Conservation (phyloP, 495 filamentous ascomycete genomes). For the Penicillium mononematosum region DNA sequence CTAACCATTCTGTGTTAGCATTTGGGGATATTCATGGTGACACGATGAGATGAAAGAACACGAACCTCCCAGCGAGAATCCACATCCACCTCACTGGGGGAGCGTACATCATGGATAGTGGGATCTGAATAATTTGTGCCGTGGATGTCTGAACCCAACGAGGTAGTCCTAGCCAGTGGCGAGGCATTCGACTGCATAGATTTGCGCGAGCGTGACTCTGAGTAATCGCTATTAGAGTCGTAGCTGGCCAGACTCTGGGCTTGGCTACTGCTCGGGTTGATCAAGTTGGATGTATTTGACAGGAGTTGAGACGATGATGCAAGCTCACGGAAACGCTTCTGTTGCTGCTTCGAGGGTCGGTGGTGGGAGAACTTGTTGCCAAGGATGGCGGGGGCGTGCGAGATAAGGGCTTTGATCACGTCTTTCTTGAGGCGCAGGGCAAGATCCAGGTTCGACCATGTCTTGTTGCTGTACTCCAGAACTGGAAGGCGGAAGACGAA, state of each 20-base stretch:
- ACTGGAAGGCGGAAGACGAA: conserved; percentile 95
- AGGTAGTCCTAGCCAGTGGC: conserved; percentile 41
- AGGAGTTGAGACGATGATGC: conserved; percentile 54
- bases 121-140: conserved; percentile 26
- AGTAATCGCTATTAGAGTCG: conserved; percentile 44
- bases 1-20: conserved; percentile 28
- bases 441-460: conserved; percentile 96
- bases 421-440: conserved; percentile 89
- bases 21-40: neutral
- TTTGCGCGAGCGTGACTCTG: conserved; percentile 38
- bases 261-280: conserved; percentile 30
- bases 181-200: conserved; percentile 41
- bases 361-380: conserved; percentile 95
- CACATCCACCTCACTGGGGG: conserved; percentile 42
- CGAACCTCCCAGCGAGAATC: conserved; percentile 46
- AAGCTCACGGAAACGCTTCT: conserved; percentile 76
- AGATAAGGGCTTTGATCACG: conserved; percentile 89
- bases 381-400: conserved; percentile 92
- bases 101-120: conserved; percentile 33
- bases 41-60: neutral
- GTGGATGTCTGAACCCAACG: conserved; percentile 37
- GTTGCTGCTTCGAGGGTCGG: conserved; percentile 72
- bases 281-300: conserved; percentile 50
- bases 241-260: conserved; percentile 32
- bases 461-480: conserved; percentile 96